Percentiles rank a stretch among this genome's conserved stretches.
Conservation (phyloP, 2,329 filamentous ascomycete genomes). For the Pseudocercospora musae region DNA sequence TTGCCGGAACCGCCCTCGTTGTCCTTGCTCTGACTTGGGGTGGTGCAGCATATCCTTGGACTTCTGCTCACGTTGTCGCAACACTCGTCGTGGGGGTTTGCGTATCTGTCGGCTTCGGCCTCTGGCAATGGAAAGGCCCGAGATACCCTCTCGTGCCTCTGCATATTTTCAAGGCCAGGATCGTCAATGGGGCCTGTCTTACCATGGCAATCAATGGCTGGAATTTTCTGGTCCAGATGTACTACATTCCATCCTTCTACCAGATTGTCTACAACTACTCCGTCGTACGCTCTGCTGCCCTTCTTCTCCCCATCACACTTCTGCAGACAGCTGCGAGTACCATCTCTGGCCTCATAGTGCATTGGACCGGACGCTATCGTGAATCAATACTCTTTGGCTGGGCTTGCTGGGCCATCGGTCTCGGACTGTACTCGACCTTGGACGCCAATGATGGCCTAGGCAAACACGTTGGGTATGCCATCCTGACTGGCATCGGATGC, state of each 20-base stretch:
- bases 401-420: conserved; percentile 20
- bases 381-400: conserved; percentile 44
- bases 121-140: conserved; percentile 54
- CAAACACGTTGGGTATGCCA: conserved; percentile 54
- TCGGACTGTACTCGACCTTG: conserved; percentile 21
- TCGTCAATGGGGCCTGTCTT: conserved; percentile 55
- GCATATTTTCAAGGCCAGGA: conserved; percentile 53
- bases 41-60: conserved; percentile 53
- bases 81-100: conserved; percentile 49
- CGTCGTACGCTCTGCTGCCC: conserved; percentile 19
- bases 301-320: conserved; percentile 20
- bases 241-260: conserved; percentile 35
- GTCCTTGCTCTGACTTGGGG: conserved; percentile 55
- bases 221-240: conserved; percentile 58
- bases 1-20: conserved; percentile 52
- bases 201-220: conserved; percentile 52
- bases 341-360: conserved; percentile 19
- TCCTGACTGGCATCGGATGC: conserved; percentile 52
- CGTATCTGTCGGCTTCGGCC: conserved; percentile 48
- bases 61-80: conserved; percentile 53
- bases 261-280: conserved; percentile 22
- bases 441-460: conserved; percentile 40
- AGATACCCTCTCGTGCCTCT: conserved; percentile 50
- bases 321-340: conserved; percentile 22
- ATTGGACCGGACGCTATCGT: conserved; percentile 23